Evolutionary conservation across 148 eudicot species (phyloP).

Genomic region (Rhododendron molle): DNA sequence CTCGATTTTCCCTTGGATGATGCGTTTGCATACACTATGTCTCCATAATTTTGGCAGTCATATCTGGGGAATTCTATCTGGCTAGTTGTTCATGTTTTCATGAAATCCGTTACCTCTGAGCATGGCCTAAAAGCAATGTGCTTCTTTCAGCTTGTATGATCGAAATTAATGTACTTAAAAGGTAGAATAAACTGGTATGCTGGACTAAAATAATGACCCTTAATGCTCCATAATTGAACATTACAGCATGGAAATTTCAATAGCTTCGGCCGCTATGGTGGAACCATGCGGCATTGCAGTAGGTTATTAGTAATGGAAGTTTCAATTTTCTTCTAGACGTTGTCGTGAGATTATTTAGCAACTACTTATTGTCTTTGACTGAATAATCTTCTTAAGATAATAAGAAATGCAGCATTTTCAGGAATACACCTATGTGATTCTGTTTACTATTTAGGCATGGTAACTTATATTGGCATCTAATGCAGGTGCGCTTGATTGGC

Average conservation of each 20-base stretch:
- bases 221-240: background rate
- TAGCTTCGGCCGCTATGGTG: background rate
- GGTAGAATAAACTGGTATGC: background rate
- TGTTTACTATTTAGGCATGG: background rate
- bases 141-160: background rate
- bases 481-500: conserved; percentile 87
- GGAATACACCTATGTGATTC: background rate
- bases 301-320: too few relatives aligned
- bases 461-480: background rate
- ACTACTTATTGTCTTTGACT: background rate
- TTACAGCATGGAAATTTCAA: background rate
- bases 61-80: background rate
- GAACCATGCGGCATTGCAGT: background rate
- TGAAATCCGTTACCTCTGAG: background rate
- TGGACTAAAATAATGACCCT: background rate
- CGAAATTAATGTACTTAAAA: background rate
- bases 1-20: background rate
- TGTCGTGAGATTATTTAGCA: background rate
- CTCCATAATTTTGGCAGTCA: background rate
- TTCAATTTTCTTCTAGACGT: background rate
- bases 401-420: background rate
- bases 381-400: background rate
- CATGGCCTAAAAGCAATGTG: background rate
- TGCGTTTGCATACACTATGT: background rate
- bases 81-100: background rate